Base-by-base conservation (phyloP, 2,329 filamentous ascomycete species). In the Exophiala oligosperma region DNA sequence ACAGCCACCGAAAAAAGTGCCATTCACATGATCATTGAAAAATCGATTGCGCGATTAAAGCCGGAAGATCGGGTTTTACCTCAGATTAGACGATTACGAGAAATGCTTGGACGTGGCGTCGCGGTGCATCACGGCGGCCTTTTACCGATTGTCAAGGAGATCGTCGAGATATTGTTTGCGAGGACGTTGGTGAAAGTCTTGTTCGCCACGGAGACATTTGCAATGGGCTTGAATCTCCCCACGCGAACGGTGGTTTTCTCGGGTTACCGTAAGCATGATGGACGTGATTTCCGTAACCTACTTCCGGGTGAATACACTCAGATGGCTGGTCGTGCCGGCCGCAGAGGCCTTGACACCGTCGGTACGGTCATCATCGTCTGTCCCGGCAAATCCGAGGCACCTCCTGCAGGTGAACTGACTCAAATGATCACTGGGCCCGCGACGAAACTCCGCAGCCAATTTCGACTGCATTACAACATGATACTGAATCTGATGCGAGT, bases 391-490 rank as follows among this genome's bases (percentile, higher is more conserved):
- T 91, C 95, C 63, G 92, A 97, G 75, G 92, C 92, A 17, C 94
- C 94, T 2, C 90, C 92, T 2, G 91, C 91, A 50, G 84, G 82
- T 35, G 87, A 93, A 56, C 78, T 99, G 54, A 85, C 91, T 58
- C 90, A 91, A 69, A 97, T 99, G 91, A 97, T 99, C 64, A 82
- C 97, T 3, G 94, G 94, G 53, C 90, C 96, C 68, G 93, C 94
- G 32, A 96, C 92, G 26, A 97, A 97, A 76, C 82, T 99, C 49
- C 86, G 92, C 48, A 97, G 93, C 5, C 94, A 99, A 70, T 99
- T 99, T 80, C 86, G 94, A 60, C 80, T 99, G 49, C 99, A 95
- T 0, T 99, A 99, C 79, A 99, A 97, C 76, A 99, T 99, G 94
- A 99, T 99, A 60, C 79, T 99, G 29, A 99, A 97, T 70, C 80